Percentiles rank a stretch among this genome's conserved stretches.
phyloP scores from a whole-genome alignment of 2,329 filamentous ascomycete genomes.

The Plenodomus biglobosus region DNA sequence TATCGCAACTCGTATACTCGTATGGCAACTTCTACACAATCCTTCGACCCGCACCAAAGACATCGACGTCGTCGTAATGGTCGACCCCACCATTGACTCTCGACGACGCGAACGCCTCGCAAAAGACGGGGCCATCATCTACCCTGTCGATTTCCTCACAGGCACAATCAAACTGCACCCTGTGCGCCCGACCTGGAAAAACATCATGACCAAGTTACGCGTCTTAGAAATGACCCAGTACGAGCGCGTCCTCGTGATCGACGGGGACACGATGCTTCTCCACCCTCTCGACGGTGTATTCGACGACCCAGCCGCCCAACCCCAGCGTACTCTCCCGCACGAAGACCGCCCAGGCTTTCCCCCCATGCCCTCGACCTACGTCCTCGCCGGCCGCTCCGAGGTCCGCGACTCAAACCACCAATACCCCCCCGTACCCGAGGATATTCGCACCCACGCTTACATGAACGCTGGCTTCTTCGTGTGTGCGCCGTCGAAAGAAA shows the following conservation, averaged over 20 bases:
- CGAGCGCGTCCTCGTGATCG: slow-evolving; percentile 38
- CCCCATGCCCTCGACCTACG: slow-evolving; percentile 33
- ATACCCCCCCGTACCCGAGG: slow-evolving; percentile 38
- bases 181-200: slow-evolving; percentile 28
- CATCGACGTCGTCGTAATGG: slow-evolving; percentile 32
- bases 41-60: slow-evolving; percentile 23
- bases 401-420: slow-evolving; percentile 32
- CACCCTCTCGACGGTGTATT: slow-evolving; percentile 40
- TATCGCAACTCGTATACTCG: slow-evolving; percentile 29
- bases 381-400: slow-evolving; percentile 40
- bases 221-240: slow-evolving; percentile 45
- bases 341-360: slow-evolving; percentile 15
- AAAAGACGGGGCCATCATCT: slow-evolving; percentile 32
- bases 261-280: slow-evolving; percentile 41
- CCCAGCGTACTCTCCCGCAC: slow-evolving; percentile 12
- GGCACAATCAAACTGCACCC: slow-evolving; percentile 22
- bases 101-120: slow-evolving; percentile 20
- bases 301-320: slow-evolving; percentile 32
- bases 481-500: slow-evolving; percentile 30
- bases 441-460: slow-evolving; percentile 32
- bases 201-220: slow-evolving; percentile 45
- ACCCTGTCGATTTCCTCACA: slow-evolving; percentile 25
- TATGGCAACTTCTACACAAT: slow-evolving; percentile 35
- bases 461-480: slow-evolving; percentile 47
- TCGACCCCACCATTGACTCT: slow-evolving; percentile 26